Evolutionary conservation across 192 early-diverging fungal genomes (phyloP).

Genomic region (Podila verticillata): DNA sequence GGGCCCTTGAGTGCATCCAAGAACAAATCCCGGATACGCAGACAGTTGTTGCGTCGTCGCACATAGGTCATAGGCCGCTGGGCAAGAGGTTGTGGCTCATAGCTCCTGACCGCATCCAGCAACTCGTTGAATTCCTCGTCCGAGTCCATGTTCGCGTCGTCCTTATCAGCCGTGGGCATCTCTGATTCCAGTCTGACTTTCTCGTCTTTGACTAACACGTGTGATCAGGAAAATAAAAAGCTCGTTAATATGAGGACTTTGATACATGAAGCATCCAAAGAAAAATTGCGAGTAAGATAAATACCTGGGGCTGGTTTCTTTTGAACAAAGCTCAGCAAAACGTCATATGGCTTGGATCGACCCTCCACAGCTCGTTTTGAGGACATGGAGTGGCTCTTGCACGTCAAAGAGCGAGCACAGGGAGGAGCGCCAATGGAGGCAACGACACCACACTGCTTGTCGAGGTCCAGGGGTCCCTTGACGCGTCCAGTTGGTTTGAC

Average conservation of each 20-base stretch:
- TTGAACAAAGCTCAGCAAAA: conserved; percentile 78
- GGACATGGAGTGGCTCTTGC: conserved; percentile 94
- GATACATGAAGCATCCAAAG: background rate
- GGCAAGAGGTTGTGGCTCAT: conserved; percentile 73
- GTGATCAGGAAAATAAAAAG: background rate
- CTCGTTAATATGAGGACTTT: background rate
- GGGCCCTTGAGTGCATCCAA: conserved; percentile 67
- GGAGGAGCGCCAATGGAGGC: conserved; percentile 62
- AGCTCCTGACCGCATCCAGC: conserved; percentile 68
- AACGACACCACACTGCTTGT: conserved; percentile 91
- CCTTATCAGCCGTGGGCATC: conserved; percentile 59
- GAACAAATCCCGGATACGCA: conserved; percentile 71
- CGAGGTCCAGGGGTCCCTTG: conserved; percentile 85
- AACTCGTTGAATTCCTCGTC: conserved; percentile 81
- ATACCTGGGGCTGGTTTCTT: conserved; percentile 78
- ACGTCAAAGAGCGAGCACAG: conserved; percentile 91
- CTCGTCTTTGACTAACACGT: conserved; percentile 48
- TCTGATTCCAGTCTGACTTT: conserved; percentile 53
- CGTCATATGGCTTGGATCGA: conserved; percentile 86
- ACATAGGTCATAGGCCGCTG: conserved; percentile 58
- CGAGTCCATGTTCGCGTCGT: conserved; percentile 66
- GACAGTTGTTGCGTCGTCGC: conserved; percentile 67
- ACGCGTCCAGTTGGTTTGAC: conserved; percentile 57
- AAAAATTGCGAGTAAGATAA: background rate
- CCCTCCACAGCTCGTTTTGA: conserved; percentile 87